Percentiles rank a stretch among this genome's conserved stretches.
Evolutionary conservation across 768 basidiomycete genomes (phyloP).

Genomic region (Leccinum sublutescens): DNA sequence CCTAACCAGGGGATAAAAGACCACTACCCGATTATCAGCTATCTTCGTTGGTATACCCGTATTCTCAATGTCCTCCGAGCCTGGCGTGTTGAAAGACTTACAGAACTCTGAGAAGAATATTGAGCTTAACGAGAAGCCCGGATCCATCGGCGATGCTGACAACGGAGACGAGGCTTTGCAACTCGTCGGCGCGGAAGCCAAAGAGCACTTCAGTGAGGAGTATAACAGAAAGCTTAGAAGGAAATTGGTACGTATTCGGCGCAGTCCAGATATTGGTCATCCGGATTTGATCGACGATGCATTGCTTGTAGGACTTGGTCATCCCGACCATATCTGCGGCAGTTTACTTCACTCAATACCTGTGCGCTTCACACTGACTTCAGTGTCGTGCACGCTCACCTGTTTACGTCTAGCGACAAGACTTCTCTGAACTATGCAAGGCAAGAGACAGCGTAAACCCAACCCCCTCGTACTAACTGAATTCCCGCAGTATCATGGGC

Average conservation of each 20-base stretch:
- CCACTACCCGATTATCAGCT: background rate
- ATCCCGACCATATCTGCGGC: constrained; percentile 59
- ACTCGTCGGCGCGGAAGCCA: constrained; percentile 54
- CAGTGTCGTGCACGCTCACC: background rate
- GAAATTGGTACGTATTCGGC: constrained; percentile 47
- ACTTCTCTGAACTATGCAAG: constrained; percentile 71
- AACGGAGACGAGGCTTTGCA: constrained; percentile 61
- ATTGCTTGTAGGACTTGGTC: constrained; percentile 41
- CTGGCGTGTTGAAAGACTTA: constrained; percentile 3
- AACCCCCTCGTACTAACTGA: constrained; percentile 1
- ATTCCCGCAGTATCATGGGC: constrained; percentile 52
- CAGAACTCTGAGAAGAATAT: constrained; percentile 17
- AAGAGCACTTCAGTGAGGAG: constrained; percentile 55
- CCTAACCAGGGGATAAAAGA: constrained; percentile 13
- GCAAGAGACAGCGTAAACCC: constrained; percentile 23
- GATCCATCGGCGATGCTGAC: constrained; percentile 33
- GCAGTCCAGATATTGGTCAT: background rate
- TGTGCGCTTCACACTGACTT: constrained; percentile 38
- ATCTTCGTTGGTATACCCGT: background rate
- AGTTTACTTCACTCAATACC: constrained; percentile 66
- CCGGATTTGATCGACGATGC: background rate
- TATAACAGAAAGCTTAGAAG: constrained; percentile 54
- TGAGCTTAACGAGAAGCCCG: constrained; percentile 36
- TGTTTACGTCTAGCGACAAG: constrained; percentile 50
- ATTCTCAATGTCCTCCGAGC: constrained; percentile 20